These are phyloP conservation scores for Metarhizium humberi DNA, from an alignment of 2,329 filamentous ascomycete genomes.

Conservation along the genomic window DNA sequence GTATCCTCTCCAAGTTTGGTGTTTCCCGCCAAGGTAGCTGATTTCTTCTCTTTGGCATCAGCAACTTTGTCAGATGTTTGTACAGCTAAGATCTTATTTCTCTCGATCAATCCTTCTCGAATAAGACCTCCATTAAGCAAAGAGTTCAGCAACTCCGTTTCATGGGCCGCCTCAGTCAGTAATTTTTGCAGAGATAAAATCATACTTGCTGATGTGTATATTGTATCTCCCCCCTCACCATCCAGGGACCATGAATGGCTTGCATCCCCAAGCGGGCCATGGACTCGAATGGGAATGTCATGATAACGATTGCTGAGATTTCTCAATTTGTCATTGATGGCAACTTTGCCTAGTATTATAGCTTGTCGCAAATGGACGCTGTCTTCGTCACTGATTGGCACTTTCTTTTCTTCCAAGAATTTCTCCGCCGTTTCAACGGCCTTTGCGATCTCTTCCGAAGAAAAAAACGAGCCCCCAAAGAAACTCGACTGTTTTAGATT, in stretches of 20 bases:
- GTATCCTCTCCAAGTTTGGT: conserved; percentile 31
- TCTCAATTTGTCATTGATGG: conserved; percentile 54
- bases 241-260: conserved; percentile 61
- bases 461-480: conserved; percentile 72
- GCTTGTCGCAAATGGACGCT: conserved; percentile 50
- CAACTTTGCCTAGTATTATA: conserved; percentile 53
- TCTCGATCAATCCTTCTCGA: conserved; percentile 27
- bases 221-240: conserved; percentile 35
- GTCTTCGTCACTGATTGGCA: conserved; percentile 53
- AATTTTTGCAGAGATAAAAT: conserved; percentile 43
- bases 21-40: conserved; percentile 29
- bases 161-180: conserved; percentile 34
- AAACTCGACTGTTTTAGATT: conserved; percentile 81
- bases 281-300: conserved; percentile 67
- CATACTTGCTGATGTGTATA: conserved; percentile 41
- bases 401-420: conserved; percentile 56
- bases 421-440: conserved; percentile 56
- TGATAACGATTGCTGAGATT: conserved; percentile 58
- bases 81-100: conserved; percentile 19
- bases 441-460: conserved; percentile 48
- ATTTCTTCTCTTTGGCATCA: conserved; percentile 7
- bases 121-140: conserved; percentile 38
- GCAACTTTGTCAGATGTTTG: conserved; percentile 7
- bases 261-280: conserved; percentile 54
- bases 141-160: conserved; percentile 33